Percentiles rank a stretch among this genome's conserved stretches.
These are phyloP conservation scores for Chrysosporium keratinophilum DNA, from an alignment of 2,329 filamentous ascomycete species.

Conservation along the genomic window DNA sequence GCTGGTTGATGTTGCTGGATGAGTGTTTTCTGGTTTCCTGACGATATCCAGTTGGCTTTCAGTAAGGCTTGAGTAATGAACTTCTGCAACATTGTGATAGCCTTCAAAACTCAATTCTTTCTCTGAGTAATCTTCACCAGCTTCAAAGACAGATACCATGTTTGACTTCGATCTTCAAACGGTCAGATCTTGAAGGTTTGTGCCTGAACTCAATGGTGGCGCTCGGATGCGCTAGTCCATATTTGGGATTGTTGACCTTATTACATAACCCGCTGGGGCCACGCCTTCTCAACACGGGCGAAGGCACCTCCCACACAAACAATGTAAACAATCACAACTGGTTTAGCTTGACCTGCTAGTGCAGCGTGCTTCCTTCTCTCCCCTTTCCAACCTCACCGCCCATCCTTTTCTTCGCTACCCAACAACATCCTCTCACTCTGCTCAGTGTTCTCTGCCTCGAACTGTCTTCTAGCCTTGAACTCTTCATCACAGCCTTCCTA, in stretches of 20 bases:
- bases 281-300: neutral
- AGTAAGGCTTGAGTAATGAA: too few relatives aligned
- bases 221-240: neutral
- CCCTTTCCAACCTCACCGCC: constrained; percentile 13
- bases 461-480: neutral
- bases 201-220: neutral
- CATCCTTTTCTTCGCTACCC: constrained; percentile 7
- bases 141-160: too few relatives aligned
- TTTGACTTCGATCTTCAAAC: neutral
- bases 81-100: too few relatives aligned
- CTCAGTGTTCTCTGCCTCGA: neutral
- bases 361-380: neutral
- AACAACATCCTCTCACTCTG: constrained; percentile 13
- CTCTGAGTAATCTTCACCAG: too few relatives aligned
- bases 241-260: neutral
- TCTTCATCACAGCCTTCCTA: constrained; percentile 15
- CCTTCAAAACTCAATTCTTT: too few relatives aligned
- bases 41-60: neutral
- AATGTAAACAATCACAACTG: constrained; percentile 12
- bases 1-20: neutral
- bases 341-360: constrained; percentile 1
- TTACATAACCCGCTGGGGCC: neutral
- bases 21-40: neutral
- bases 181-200: neutral
- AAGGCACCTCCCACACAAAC: constrained; percentile 9